These are phyloP conservation scores for Populus pruinosa DNA, from an alignment of 345 rosid species.

Conservation along the genomic window DNA sequence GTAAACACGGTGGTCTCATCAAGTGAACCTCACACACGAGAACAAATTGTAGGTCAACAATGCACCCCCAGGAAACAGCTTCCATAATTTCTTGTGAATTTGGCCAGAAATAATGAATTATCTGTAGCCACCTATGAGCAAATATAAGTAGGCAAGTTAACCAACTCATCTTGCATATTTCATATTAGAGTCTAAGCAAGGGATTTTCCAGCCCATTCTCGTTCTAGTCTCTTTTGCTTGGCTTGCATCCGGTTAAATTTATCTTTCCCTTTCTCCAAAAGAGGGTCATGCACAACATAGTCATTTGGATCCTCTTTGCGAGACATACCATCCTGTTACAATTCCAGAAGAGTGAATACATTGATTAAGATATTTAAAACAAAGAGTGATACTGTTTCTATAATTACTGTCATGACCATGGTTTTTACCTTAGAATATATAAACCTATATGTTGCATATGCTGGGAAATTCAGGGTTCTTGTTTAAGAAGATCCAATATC, in stretches of 20 bases:
- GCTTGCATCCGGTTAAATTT: conserved; percentile 92
- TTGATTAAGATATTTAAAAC: neutral
- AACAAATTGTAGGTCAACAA: neutral
- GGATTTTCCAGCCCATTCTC: conserved; percentile 96
- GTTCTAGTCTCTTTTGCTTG: conserved; percentile 68
- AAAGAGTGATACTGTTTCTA: neutral
- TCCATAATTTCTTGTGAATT: neutral
- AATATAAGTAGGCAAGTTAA: neutral
- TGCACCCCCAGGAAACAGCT: neutral
- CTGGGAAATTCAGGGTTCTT: neutral
- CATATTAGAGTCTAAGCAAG: conserved; percentile 41
- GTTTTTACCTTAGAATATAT: neutral
- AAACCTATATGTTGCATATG: neutral
- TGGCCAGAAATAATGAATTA: neutral
- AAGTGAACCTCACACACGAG: neutral
- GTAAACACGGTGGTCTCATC: neutral
- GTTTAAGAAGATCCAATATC: neutral
- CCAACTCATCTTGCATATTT: conserved; percentile 1
- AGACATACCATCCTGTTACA: conserved; percentile 65
- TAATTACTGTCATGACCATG: neutral
- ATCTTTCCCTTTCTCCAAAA: conserved; percentile 91
- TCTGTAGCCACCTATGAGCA: neutral
- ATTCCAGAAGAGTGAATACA: neutral
- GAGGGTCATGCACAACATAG: conserved; percentile 86
- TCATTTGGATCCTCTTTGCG: conserved; percentile 81